These are phyloP conservation scores for Talaromyces borbonicus DNA, from an alignment of 495 filamentous ascomycete species.

Conservation along the genomic window DNA sequence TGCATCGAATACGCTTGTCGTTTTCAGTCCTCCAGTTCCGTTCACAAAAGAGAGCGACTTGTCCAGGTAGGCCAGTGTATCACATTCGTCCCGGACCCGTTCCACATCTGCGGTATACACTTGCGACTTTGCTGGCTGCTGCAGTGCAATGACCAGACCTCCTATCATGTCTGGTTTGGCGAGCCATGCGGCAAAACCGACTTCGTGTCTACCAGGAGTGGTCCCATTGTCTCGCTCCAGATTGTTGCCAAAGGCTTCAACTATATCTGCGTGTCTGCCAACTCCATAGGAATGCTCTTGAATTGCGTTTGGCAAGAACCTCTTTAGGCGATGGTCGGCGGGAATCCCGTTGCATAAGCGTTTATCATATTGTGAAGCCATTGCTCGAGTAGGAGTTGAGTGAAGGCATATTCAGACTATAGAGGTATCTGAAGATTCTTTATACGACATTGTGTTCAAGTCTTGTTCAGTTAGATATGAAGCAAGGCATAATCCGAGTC, in stretches of 20 bases:
- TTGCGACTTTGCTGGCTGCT: not conserved
- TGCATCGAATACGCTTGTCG: slow-evolving; percentile 1
- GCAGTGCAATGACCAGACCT: slow-evolving; percentile 1
- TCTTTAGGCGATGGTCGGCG: slow-evolving; percentile 1
- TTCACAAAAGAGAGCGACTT: slow-evolving; percentile 1
- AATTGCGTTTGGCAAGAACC: not conserved
- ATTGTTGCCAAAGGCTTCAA: not conserved
- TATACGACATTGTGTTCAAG: not conserved
- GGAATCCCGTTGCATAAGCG: slow-evolving; percentile 1
- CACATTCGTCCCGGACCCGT: not conserved
- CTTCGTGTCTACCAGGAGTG: not conserved
- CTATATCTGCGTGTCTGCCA: not conserved
- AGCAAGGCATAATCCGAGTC: not conserved
- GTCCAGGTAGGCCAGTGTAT: slow-evolving; percentile 2
- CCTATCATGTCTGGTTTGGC: slow-evolving; percentile 2
- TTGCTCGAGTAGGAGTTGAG: not conserved
- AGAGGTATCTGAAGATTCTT: not conserved
- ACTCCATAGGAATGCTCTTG: not conserved
- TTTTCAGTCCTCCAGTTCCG: not conserved
- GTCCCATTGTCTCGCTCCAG: not conserved
- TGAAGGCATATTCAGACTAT: not conserved
- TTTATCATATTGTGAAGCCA: not conserved
- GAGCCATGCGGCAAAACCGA: slow-evolving; percentile 1
- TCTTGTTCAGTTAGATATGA: not conserved
- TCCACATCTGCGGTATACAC: not conserved